These are phyloP conservation scores for Sonneratia caseolaris DNA, from an alignment of 345 rosid genomes.

Conservation along the genomic window DNA sequence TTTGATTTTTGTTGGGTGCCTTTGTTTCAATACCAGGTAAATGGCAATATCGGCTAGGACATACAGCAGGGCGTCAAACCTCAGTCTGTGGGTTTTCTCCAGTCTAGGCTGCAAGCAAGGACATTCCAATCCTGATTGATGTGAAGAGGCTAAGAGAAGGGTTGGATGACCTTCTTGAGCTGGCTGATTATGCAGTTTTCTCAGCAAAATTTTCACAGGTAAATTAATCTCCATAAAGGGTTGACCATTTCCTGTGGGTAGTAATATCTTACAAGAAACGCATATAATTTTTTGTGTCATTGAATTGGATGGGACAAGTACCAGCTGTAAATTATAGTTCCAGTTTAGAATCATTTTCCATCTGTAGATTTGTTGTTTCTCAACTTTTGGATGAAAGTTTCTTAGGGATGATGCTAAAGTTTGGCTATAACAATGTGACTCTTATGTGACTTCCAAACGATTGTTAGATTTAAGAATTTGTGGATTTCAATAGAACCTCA, in stretches of 20 bases:
- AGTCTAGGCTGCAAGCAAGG: slow-evolving; percentile 66
- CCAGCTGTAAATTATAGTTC: neutral
- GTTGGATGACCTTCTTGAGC: slow-evolving; percentile 61
- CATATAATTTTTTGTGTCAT: neutral
- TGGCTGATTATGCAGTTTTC: slow-evolving; percentile 69
- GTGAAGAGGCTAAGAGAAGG: slow-evolving; percentile 82
- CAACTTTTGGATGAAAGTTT: neutral
- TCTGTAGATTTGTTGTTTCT: neutral
- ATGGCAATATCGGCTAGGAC: neutral
- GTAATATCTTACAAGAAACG: neutral
- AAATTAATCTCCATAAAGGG: slow-evolving; percentile 11
- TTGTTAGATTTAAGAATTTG: neutral
- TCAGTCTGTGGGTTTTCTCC: slow-evolving; percentile 20
- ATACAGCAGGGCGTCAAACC: neutral
- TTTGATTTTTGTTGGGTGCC: slow-evolving; percentile 16
- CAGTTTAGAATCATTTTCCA: neutral
- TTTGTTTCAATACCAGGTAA: slow-evolving; percentile 4
- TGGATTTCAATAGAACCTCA: neutral
- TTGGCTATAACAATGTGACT: neutral
- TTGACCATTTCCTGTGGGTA: neutral
- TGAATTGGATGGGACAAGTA: neutral
- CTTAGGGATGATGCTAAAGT: neutral
- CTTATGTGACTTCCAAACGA: neutral
- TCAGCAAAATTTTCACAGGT: slow-evolving; percentile 80
- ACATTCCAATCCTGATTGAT: slow-evolving; percentile 75